Conservation (phyloP, 2,329 filamentous ascomycete genomes). For the Arthrobotrys musiformis region DNA sequence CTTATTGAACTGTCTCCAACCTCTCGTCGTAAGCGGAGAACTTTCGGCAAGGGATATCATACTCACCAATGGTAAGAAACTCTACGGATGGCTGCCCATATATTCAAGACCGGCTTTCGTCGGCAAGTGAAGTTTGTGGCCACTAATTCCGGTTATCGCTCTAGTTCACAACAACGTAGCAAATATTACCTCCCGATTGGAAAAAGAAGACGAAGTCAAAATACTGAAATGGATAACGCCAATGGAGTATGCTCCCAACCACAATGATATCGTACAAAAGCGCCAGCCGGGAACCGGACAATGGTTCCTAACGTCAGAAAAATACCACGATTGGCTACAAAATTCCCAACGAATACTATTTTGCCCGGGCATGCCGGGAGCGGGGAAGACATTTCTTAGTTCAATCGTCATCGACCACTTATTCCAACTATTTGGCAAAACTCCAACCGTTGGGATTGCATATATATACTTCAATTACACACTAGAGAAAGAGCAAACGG, state of each 20-base stretch:
- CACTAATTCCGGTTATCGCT: neutral
- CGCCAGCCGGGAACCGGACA: constrained; percentile 41
- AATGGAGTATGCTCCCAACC: neutral
- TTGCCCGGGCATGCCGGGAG: constrained; percentile 11
- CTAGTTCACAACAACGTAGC: neutral
- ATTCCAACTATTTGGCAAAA: constrained; percentile 51
- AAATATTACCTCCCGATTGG: neutral
- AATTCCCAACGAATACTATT: constrained; percentile 14
- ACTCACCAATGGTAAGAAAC: too few species aligned
- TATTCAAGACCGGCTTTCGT: neutral
- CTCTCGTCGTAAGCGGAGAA: neutral
- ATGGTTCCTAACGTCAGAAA: constrained; percentile 65
- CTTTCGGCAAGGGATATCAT: neutral
- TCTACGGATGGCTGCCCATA: neutral
- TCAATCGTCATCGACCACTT: neutral
- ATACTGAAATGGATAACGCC: constrained; percentile 13
- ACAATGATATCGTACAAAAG: neutral
- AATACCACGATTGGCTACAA: constrained; percentile 59
- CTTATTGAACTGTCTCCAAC: constrained; percentile 11
- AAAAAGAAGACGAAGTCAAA: neutral
- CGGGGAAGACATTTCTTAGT: constrained; percentile 18
- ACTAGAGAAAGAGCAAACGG: constrained; percentile 62
- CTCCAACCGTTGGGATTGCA: constrained; percentile 62
- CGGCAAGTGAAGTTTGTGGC: neutral
- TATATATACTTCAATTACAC: constrained; percentile 66